Base-by-base conservation (phyloP, 306 rosid genomes). In the Medicago lupulina region DNA sequence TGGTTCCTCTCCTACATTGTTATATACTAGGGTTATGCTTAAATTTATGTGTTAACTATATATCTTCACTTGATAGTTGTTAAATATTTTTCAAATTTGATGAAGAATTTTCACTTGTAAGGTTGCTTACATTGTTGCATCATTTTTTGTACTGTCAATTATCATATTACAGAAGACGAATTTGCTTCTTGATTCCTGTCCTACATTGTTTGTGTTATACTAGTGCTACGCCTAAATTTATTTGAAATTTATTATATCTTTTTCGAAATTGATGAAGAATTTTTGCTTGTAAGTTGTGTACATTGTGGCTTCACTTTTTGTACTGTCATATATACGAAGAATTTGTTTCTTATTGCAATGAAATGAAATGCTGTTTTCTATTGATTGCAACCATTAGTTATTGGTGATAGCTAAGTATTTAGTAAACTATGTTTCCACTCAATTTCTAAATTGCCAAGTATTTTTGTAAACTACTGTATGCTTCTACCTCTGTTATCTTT, bases 281-380 rank as follows among this genome's bases (percentile, higher is more conserved):
- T 73, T 79, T 71, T 11, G 40, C n/a, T 31, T 59, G 77, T 71
- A 49, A 5, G 16, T 31, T 73, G 44, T 18, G 15, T 57, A 46
- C 51, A 46, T 46, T 13, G 51, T 13, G 51, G 51, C 16, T 3
- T 13, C 51, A 46, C 16, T 46, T 0, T 44, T 46, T 13, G 51
- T 46, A 36, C 54, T 36, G 14, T 38, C 36, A 49, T 65, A 38
- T 43, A 76, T 36, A 7, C 38, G 11, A 64, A 63, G 15, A 18
- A n/a, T 64, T 62, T 36, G 25, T 53, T 50, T 53, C 23, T 63
- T 49, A 21, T 60, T 53, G 58, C 67, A 12, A 44, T 44, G n/a
- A 44, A 39, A 28, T 41, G 38, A 17, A 44, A 13, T 46, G 51
- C 16, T 12, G 16, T 46, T 46, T 46, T 46, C 16, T 13, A 46